phyloP scores from a whole-genome alignment of 257 asterid species.

The Euphrasia confusa region DNA sequence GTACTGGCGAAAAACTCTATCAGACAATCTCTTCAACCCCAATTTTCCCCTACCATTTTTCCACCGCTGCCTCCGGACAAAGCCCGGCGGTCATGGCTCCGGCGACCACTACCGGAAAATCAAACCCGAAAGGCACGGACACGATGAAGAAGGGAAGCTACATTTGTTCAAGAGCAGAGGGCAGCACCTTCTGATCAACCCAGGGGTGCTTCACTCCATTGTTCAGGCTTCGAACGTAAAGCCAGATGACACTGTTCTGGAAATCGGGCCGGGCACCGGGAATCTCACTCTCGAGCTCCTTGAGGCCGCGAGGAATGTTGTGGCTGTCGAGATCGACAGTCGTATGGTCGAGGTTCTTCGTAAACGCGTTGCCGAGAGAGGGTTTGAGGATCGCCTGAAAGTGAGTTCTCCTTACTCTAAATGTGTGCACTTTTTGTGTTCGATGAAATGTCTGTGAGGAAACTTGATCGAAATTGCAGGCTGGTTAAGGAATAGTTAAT shows the following conservation, averaged over 20 bases:
- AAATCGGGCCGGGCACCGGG: constrained; percentile 97
- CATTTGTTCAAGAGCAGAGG: constrained; percentile 76
- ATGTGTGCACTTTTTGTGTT: constrained; percentile 27
- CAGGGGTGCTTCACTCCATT: constrained; percentile 62
- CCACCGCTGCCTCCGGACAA: constrained; percentile 35
- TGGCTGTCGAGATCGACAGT: constrained; percentile 71
- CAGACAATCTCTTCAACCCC: constrained; percentile 23
- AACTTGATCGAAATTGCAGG: not conserved
- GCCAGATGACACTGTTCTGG: constrained; percentile 74
- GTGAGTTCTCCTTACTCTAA: constrained; percentile 35
- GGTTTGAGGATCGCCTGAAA: constrained; percentile 45
- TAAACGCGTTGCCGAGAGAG: constrained; percentile 55
- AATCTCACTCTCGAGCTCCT: constrained; percentile 88
- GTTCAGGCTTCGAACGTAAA: constrained; percentile 55
- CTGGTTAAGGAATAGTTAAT: not conserved
- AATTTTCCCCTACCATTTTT: constrained; percentile 5
- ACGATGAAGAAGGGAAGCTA: constrained; percentile 27
- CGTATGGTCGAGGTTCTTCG: constrained; percentile 74
- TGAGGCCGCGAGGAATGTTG: constrained; percentile 60
- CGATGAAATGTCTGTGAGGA: constrained; percentile 39
- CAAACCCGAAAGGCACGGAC: constrained; percentile 19
- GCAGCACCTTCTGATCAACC: constrained; percentile 80
- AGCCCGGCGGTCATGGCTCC: constrained; percentile 38
- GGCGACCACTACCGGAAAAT: constrained; percentile 25
- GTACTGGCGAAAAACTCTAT: constrained; percentile 23